Evolutionary conservation across 208 protist species (phyloP), one percentile per base, ranked within the genome.

Genomic region (Porcisia hertigi): DNA sequence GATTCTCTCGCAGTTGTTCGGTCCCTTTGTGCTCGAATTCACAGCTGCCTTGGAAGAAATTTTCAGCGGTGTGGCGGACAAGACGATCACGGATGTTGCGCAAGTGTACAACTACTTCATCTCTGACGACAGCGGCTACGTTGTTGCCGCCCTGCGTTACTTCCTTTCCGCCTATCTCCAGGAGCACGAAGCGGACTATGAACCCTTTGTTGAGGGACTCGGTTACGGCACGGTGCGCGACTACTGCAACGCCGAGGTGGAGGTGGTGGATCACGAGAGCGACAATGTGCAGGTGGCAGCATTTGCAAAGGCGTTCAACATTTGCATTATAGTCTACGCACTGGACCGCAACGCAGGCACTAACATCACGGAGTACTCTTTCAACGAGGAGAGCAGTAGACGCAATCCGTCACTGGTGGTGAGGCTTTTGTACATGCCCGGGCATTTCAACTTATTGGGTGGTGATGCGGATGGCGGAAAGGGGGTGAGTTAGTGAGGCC

Each of bases 281-380:
- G 93, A 97, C 75, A 79, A 97, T 76, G 69, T 95, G n/a, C 89
- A 97, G 65, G 55, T 95, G 30, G 91, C 87, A 6, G 91, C 86
- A 0, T 94, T 97, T 53, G 93, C 88, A 2, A 74, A 76, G 36
- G 77, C 87, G 3, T 90, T 97, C 63, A 36, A 91, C 6, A 79
- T 93, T 18, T 52, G 59, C 12, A 58, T 94, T 18, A 49, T 79
- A 8, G 85, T 97, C 23, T 89, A 94, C 62, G 85, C 82, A 12
- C 72, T 97, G 2, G 88, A 97, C 64, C 79, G 81, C 45, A 89
- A 82, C 45, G 77, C 77, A 20, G 84, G 79, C 20, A 25, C 23
- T 3, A 39, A 73, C 41, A 67, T 85, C 14, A 91, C 88, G 12
- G 83, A 83, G 63, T 69, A 81, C 60, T 45, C 65, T 23, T 76